Evolutionary conservation across 2,329 filamentous ascomycete species (phyloP), one percentile per base, ranked within the genome.

Genomic region (Didymella keratinophila): DNA sequence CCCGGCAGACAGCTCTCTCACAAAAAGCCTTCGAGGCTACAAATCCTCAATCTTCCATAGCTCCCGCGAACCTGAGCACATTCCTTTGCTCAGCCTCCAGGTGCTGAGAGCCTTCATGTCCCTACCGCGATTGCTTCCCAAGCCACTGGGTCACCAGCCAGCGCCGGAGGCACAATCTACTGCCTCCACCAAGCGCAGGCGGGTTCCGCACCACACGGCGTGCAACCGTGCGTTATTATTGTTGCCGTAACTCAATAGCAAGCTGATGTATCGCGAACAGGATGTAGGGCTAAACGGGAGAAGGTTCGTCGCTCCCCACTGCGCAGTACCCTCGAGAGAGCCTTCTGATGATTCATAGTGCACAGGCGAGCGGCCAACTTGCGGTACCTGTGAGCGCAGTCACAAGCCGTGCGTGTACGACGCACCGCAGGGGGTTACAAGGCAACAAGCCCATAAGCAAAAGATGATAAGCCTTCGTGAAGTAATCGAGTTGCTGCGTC

Each of bases 381-480:
- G 49, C 21, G 3, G 7, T 10, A 12, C 41, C 9, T 52, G 49
- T 25, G 20, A 27, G 21, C 49, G 49, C 49, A 10, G 28, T 30
- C 10, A 18, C 9, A 18, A 4, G 18, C 8, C 36, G 3, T 52
- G 49, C 30, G 20, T 23, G 5, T 52, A 52, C 18, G 49, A 30
- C 8, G 49, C 41, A 20, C 49, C 49, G 2, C 28, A 44, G 9
- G 49, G 49, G 14, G 49, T 52, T 16, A 52, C 41, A 1, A 27
- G 49, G 28, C 49, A 52, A 16, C 41, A 52, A 52, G 49, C 49
- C 20, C 23, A 45, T 28, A 52, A 52, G 18, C 41, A 45, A n/a
- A 44, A 32, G 21, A 21, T 52, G 8, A 8, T 3, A 11, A 32
- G 16, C 30, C 30, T 52, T 8, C 30, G 30, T 18, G 39, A 45